A percentile compares a stretch with the other conserved stretches of the same genome.
Evolutionary conservation across 352 stramenopile genomes (phyloP).

Genomic region (Phytophthora quininea): DNA sequence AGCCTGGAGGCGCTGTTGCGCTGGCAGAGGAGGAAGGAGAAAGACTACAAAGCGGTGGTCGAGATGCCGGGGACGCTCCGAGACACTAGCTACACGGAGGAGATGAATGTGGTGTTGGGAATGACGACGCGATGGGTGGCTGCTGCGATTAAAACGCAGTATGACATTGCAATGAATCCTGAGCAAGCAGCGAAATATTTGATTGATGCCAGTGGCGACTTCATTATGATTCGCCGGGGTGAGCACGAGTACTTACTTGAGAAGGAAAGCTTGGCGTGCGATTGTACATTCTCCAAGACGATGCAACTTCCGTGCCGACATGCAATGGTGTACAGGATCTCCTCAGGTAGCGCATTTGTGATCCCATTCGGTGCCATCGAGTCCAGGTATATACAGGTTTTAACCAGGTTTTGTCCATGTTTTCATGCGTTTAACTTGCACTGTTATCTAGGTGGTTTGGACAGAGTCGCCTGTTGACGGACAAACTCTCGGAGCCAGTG

Average conservation of each 20-base stretch:
- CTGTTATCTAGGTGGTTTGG: not conserved
- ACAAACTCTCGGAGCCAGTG: not conserved
- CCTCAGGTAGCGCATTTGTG: conserved; percentile 1
- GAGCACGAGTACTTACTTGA: not conserved
- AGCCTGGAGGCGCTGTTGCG: not conserved
- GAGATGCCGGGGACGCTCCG: not conserved
- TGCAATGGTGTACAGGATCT: conserved; percentile 10
- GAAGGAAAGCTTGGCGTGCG: conserved; percentile 4
- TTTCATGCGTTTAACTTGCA: not conserved
- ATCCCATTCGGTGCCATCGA: conserved; percentile 17
- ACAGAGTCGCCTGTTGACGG: not conserved
- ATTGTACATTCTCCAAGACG: conserved; percentile 1
- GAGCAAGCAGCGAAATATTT: not conserved
- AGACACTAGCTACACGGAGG: not conserved
- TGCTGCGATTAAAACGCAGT: conserved; percentile 5
- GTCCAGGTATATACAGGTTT: not conserved
- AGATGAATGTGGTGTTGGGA: conserved; percentile 1
- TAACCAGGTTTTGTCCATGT: not conserved
- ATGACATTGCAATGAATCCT: not conserved
- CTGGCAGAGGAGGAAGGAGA: not conserved
- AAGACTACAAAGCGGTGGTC: not conserved
- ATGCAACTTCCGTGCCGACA: conserved; percentile 12
- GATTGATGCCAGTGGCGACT: not conserved
- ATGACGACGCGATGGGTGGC: conserved; percentile 10
- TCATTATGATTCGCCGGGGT: not conserved